Evolutionary conservation across 129 eudicot species (phyloP).

Genomic region (Tagetes erecta): DNA sequence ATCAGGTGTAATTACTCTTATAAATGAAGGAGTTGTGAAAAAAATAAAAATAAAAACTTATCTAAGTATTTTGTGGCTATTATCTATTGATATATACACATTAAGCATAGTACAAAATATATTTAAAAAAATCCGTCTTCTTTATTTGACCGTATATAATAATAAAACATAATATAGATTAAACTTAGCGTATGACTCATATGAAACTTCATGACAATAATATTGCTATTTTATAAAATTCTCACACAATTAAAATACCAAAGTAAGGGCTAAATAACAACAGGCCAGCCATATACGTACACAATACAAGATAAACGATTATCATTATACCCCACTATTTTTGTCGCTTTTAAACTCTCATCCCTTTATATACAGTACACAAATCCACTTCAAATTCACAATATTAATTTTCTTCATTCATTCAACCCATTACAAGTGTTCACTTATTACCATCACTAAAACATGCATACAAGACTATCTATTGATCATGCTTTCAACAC

Average conservation of each 20-base stretch:
- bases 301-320: constrained; percentile 17
- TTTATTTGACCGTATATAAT: no score
- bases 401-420: constrained; percentile 22
- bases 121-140: no score
- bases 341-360: constrained; percentile 30
- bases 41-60: no score
- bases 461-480: constrained; percentile 49
- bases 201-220: not conserved
- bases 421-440: constrained; percentile 1
- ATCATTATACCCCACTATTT: constrained; percentile 27
- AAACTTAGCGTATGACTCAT: not conserved
- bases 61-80: no score
- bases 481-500: constrained; percentile 26
- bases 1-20: no score
- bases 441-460: not conserved
- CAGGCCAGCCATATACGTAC: not conserved
- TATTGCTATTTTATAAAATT: not conserved
- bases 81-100: no score
- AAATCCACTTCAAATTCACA: constrained; percentile 34
- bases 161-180: no score
- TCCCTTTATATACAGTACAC: constrained; percentile 42
- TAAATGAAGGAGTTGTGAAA: no score
- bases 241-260: not conserved
- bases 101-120: no score
- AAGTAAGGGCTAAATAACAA: not conserved